phyloP scores from a whole-genome alignment of 2,329 filamentous ascomycete genomes.

The Fusarium sp. region DNA sequence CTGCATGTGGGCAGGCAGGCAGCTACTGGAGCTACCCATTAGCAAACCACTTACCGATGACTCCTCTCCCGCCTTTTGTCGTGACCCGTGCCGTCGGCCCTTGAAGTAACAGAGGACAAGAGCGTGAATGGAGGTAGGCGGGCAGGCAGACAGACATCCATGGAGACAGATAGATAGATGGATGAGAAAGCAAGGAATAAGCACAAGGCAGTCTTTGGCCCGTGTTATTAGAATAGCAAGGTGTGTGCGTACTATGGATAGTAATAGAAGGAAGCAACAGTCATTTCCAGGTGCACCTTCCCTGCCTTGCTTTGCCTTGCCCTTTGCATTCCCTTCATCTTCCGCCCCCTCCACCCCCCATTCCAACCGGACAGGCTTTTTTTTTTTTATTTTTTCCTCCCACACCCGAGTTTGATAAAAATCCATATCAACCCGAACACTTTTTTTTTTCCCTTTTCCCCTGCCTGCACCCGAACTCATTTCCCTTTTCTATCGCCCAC shows the following conservation, averaged over 20 bases:
- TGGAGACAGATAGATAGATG: constrained; percentile 1
- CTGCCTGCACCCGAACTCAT: constrained; percentile 35
- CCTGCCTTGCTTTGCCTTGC: constrained; percentile 33
- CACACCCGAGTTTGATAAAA: constrained; percentile 45
- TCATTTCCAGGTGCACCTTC: constrained; percentile 30
- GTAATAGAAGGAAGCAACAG: constrained; percentile 20
- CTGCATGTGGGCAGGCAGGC: constrained; percentile 16
- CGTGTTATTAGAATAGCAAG: constrained; percentile 5
- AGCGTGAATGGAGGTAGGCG: background rate
- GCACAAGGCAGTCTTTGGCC: constrained; percentile 24
- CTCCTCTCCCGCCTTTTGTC: constrained; percentile 25
- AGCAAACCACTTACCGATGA: constrained; percentile 4
- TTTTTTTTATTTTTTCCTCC: constrained; percentile 41
- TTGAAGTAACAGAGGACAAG: constrained; percentile 2
- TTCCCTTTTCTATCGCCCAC: constrained; percentile 40
- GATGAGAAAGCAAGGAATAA: constrained; percentile 8
- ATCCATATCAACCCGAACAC: constrained; percentile 44
- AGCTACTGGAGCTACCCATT: background rate
- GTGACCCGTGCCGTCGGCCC: constrained; percentile 19
- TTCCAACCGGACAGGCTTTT: constrained; percentile 35
- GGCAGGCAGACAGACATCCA: background rate
- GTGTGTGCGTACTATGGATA: background rate
- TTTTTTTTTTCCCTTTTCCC: constrained; percentile 34
- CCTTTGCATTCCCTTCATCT: constrained; percentile 21
- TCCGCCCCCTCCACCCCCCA: constrained; percentile 34